phyloP scores from a whole-genome alignment of 768 basidiomycete genomes.

The Collybia sordida region DNA sequence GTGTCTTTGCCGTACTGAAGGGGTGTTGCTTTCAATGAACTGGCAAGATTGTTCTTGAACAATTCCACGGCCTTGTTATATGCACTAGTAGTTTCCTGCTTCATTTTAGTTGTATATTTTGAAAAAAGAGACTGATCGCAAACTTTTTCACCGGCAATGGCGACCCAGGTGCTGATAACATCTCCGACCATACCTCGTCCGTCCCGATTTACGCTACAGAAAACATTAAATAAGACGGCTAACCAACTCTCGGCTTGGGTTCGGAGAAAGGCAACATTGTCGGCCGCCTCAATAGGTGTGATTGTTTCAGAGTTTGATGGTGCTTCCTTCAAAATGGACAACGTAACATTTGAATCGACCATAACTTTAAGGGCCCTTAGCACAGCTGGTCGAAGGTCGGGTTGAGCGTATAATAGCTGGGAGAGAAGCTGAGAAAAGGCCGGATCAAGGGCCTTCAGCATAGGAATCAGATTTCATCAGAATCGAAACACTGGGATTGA shows the following conservation, averaged over 20 bases:
- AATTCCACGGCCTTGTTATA: constrained; percentile 76
- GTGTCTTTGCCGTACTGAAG: constrained; percentile 28
- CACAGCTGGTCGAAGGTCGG: constrained; percentile 78
- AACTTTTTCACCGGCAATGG: constrained; percentile 74
- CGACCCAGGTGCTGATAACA: constrained; percentile 84
- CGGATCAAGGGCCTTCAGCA: constrained; percentile 62
- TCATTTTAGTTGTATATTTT: constrained; percentile 1
- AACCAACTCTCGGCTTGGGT: constrained; percentile 90
- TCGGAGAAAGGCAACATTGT: constrained; percentile 71
- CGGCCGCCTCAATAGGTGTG: constrained; percentile 56
- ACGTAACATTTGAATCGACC: constrained; percentile 73
- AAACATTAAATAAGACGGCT: constrained; percentile 96
- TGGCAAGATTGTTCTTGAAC: constrained; percentile 62
- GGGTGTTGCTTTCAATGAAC: constrained; percentile 26
- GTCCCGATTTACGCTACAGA: constrained; percentile 79
- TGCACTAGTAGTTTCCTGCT: constrained; percentile 74
- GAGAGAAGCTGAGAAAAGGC: constrained; percentile 77
- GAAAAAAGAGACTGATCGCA: constrained; percentile 9
- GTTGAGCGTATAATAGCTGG: constrained; percentile 89
- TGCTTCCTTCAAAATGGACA: constrained; percentile 41
- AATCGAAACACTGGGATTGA: not conserved
- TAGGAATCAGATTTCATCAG: constrained; percentile 6
- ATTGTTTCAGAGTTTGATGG: constrained; percentile 31
- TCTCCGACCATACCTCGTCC: constrained; percentile 78
- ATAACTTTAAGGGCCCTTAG: constrained; percentile 79